A percentile compares a stretch with the other conserved stretches of the same genome.
Conservation (phyloP, 768 basidiomycete genomes). For the Cubamyces sp. region DNA sequence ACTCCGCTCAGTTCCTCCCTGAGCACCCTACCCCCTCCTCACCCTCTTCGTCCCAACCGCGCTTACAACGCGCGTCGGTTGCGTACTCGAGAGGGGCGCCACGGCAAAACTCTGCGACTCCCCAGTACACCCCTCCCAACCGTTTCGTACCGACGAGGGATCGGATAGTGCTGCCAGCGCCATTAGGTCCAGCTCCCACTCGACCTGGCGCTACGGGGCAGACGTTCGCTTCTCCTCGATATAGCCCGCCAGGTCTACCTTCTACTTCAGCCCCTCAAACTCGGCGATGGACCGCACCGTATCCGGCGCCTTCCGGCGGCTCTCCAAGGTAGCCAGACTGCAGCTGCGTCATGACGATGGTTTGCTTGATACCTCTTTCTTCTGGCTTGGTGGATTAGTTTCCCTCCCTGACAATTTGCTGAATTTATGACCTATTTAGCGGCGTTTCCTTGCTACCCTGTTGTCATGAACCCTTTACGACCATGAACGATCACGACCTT, state of each 20-base stretch:
- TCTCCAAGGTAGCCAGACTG: background rate
- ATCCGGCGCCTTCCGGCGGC: background rate
- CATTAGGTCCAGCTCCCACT: conserved; percentile 20
- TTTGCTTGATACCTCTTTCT: background rate
- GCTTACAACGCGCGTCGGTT: conserved; percentile 7
- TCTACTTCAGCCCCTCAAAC: background rate
- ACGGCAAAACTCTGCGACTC: conserved; percentile 6
- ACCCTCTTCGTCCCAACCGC: background rate
- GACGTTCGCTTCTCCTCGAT: background rate
- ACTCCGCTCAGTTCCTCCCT: background rate
- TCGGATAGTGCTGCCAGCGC: conserved; percentile 32
- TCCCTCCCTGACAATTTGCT: background rate
- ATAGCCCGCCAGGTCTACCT: conserved; percentile 12
- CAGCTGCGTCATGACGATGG: background rate
- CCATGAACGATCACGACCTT: conserved; percentile 1
- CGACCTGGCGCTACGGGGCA: background rate
- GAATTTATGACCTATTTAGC: conserved; percentile 24
- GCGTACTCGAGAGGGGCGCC: conserved; percentile 18
- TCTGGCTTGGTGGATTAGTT: background rate
- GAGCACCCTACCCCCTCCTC: background rate
- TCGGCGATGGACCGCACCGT: background rate
- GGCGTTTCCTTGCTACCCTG: background rate
- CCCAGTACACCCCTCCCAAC: conserved; percentile 13
- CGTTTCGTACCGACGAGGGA: conserved; percentile 25
- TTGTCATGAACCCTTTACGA: conserved; percentile 2